Percentiles rank a stretch among this genome's conserved stretches.
Conservation (phyloP, 2,329 filamentous ascomycete species). For the Colletotrichum costaricense region DNA sequence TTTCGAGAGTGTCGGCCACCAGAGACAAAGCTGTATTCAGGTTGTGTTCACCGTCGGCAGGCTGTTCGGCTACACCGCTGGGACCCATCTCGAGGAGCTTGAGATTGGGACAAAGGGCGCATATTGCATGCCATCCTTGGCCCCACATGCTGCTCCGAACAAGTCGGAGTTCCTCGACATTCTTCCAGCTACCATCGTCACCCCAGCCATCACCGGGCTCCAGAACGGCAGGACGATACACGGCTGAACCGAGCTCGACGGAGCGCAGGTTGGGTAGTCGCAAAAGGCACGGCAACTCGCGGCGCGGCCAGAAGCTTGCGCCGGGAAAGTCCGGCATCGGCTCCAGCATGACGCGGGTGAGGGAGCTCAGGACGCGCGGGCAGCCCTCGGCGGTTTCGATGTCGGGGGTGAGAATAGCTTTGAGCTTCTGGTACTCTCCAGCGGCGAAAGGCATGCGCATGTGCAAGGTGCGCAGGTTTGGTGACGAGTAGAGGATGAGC, state of each 20-base stretch:
- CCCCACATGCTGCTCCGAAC: conserved; percentile 34
- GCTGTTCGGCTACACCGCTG: conserved; percentile 25
- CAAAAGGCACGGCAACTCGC: conserved; percentile 28
- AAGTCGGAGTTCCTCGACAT: conserved; percentile 33
- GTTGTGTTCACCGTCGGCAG: conserved; percentile 33
- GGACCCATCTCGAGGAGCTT: conserved; percentile 33
- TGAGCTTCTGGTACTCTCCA: conserved; percentile 33
- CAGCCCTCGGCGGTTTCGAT: conserved; percentile 27
- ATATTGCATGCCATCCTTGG: conserved; percentile 31
- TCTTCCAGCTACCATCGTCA: conserved; percentile 34
- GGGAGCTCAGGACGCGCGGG: conserved; percentile 30
- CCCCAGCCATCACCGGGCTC: conserved; percentile 32
- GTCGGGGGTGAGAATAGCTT: conserved; percentile 30
- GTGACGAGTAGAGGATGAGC: conserved; percentile 32
- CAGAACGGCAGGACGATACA: conserved; percentile 28
- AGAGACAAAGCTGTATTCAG: conserved; percentile 30
- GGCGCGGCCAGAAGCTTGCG: conserved; percentile 31
- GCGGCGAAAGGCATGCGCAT: conserved; percentile 35
- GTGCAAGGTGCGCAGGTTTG: conserved; percentile 25
- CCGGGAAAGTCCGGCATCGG: conserved; percentile 34
- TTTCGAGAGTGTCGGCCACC: conserved; percentile 26
- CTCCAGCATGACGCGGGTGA: conserved; percentile 34
- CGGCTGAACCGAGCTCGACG: conserved; percentile 28
- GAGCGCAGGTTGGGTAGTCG: conserved; percentile 29
- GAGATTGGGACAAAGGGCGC: conserved; percentile 32